Conservation (phyloP, 2,329 filamentous ascomycete species). For the Cercospora janseana region DNA sequence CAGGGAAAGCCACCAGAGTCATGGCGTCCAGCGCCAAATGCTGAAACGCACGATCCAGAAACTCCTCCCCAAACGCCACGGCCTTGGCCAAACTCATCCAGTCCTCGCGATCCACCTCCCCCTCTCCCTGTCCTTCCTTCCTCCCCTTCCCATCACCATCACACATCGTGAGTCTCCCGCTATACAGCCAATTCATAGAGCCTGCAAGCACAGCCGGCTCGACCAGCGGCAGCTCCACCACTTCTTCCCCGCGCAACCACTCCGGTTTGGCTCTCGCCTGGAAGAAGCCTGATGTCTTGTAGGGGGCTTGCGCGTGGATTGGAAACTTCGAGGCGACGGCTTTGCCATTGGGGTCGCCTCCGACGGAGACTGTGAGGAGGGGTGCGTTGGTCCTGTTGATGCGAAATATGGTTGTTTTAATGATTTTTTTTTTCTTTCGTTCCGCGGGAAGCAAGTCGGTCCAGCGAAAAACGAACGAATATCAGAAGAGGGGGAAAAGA, state of each 20-base stretch:
- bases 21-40: neutral
- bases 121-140: neutral
- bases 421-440: too few species aligned
- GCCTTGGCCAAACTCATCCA: neutral
- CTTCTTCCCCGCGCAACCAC: neutral
- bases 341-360: too few species aligned
- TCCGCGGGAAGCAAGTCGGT: too few species aligned
- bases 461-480: too few species aligned
- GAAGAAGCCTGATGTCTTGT: neutral
- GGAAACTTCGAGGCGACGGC: neutral
- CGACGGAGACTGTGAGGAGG: too few species aligned
- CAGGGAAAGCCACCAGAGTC: neutral
- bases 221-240: neutral
- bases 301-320: neutral
- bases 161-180: neutral
- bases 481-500: too few species aligned
- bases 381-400: too few species aligned
- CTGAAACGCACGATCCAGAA: neutral
- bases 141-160: neutral
- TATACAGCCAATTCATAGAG: conserved; percentile 1
- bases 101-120: neutral
- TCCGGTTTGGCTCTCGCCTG: neutral
- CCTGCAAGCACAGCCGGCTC: neutral
- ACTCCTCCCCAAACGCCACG: neutral
- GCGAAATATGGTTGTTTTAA: too few species aligned